Base-by-base conservation (phyloP, 2,329 filamentous ascomycete genomes). In the Pyrenophora seminiperda region DNA sequence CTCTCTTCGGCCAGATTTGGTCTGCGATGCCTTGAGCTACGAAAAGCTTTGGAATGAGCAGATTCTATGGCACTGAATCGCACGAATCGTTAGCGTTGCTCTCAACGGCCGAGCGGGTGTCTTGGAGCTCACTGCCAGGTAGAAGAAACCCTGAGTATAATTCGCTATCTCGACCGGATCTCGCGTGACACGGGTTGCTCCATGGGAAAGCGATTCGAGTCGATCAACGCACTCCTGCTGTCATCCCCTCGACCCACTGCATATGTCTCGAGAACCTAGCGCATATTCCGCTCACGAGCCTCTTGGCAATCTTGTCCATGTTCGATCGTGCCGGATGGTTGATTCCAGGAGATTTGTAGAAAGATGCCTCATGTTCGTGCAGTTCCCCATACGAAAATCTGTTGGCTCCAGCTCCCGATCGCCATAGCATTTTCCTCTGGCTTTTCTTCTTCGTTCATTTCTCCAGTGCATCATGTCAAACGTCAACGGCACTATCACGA, bases 381-480 rank as follows among this genome's bases (percentile, higher is more conserved):
- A 19, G 20, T 33, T 24, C 33, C 33, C 22, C 39, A 34, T 27
- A 37, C 19, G 29, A 40, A 19, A 30, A 39, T 22, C 13, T 5
- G 15, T 20, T 30, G 15, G 42, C 17, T 36, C 30, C 30, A 27
- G 36, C 30, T 29, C 18, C 11, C 24, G 30, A 41, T 15, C 22
- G 29, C 13, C 33, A 34, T 36, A 27, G 36, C 19, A 13, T 7
- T 29, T 17, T 17, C 7, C 17, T 42, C 33, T 36, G 22, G 15
- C 24, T 15, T 7, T 24, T 31, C 4, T 37, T 36, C n/a, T 15
- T 40, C 40, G 36, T 15, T 30, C 36, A 52, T 13, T 15, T 14
- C 24, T 18, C 41, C 20, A 9, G 14, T 22, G 32, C 48, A 34
- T 32, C 31, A 59, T 61, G 50, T n/a, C 55, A 32, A 54, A 53